phyloP scores from a whole-genome alignment of 2,329 filamentous ascomycete genomes.

The Alternaria postmessia region DNA sequence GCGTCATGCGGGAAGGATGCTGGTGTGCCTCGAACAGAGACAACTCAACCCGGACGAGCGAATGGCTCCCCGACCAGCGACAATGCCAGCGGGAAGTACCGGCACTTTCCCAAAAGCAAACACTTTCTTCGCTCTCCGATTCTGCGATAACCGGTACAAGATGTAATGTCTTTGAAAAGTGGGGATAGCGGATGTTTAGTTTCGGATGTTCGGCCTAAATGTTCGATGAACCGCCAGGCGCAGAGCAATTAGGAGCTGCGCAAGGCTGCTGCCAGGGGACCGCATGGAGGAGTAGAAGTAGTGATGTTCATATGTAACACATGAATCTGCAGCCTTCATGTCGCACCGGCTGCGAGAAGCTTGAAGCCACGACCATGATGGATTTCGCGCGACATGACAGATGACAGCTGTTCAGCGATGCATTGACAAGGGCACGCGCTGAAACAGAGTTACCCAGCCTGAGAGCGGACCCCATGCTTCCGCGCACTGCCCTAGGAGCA shows the following conservation, averaged over 20 bases:
- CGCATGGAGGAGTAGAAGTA: not conserved
- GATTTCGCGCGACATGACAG: not conserved
- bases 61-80: constrained; percentile 16
- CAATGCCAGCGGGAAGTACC: not conserved
- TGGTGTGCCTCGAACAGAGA: not conserved
- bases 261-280: not conserved
- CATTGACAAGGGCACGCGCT: not conserved
- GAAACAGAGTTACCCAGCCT: not conserved
- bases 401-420: not conserved
- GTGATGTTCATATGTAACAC: not conserved
- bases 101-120: constrained; percentile 2
- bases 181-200: not conserved
- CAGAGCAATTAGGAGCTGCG: not conserved
- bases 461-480: not conserved
- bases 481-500: not conserved
- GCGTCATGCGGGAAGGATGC: constrained; percentile 9
- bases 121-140: not conserved
- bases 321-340: not conserved
- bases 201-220: not conserved
- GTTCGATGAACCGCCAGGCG: not conserved
- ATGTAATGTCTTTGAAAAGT: not conserved
- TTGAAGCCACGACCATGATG: not conserved
- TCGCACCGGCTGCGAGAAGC: not conserved
- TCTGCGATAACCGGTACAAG: not conserved
- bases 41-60: not conserved